Evolutionary conservation across 202 grass and related monocot species (phyloP), one percentile per base, ranked within the genome.

Genomic region (Panicum virgatum): DNA sequence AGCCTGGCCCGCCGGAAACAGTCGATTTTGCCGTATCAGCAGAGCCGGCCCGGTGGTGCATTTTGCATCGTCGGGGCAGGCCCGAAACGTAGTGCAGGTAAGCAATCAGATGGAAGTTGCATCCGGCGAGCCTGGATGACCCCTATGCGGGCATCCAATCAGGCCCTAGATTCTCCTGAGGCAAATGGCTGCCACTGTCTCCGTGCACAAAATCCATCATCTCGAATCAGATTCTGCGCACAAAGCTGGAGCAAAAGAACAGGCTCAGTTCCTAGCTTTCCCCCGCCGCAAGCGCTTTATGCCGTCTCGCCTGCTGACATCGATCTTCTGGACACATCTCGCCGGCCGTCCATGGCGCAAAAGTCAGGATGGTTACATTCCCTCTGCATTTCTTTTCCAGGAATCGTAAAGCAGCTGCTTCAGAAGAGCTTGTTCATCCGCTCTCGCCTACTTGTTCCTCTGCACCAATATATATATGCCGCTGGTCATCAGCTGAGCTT

Each of bases 141-240:
- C n/a, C n/a, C n/a, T n/a, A n/a, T n/a, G n/a, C n/a, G n/a, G n/a
- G n/a, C n/a, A n/a, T n/a, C n/a, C n/a, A n/a, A n/a, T n/a, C n/a
- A n/a, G n/a, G n/a, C n/a, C n/a, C n/a, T n/a, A 6, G 64, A 77
- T 82, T 74, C 56, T 39, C 32, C 20, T 26, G 4, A 48, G 51
- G 3, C 36, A 75, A 40, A 39, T 38, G 20, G 51, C 12, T 51
- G 26, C 20, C 72, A 20, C 12, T 16, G 10, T 75, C 2, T 68
- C 37, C 18, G 3, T 6, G 39, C 54, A 48, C 5, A 14, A 67
- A 64, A 54, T 39, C 40, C 81, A 40, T 77, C 54, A 52, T 39
- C 18, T 36, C 43, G 72, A 87, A 76, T 56, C 82, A 76, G 82
- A 71, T 85, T 69, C 82, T 27, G 36, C 48, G 34, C 62, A 15